Percentiles rank a stretch among this genome's conserved stretches.
Conservation (phyloP, 2,329 filamentous ascomycete species). For the Fusarium sp. region DNA sequence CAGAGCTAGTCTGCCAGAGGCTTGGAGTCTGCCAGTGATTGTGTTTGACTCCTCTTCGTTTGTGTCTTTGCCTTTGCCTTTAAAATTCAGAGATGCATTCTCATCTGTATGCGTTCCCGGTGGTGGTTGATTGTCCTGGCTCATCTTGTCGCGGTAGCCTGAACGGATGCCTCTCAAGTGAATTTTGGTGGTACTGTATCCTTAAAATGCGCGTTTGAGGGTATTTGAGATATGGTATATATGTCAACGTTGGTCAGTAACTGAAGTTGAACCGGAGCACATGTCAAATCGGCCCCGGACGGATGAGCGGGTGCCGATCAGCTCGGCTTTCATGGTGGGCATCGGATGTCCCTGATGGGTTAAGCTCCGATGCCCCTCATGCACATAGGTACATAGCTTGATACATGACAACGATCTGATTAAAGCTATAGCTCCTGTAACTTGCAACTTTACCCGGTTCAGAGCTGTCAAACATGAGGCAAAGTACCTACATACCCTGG, state of each 20-base stretch:
- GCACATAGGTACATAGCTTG: background rate
- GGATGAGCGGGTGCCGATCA: slow-evolving; percentile 46
- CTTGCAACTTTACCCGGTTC: background rate
- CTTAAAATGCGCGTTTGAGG: background rate
- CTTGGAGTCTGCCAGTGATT: slow-evolving; percentile 43
- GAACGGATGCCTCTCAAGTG: background rate
- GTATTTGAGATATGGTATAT: background rate
- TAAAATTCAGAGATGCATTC: slow-evolving; percentile 13
- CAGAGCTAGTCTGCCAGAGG: slow-evolving; percentile 46
- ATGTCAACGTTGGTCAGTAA: background rate
- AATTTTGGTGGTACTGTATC: background rate
- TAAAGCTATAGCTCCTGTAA: background rate
- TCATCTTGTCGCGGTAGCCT: slow-evolving; percentile 28
- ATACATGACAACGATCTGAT: background rate
- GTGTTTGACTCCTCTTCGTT: slow-evolving; percentile 21
- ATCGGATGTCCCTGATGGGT: slow-evolving; percentile 25
- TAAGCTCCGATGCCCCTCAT: slow-evolving; percentile 19
- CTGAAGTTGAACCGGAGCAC: slow-evolving; percentile 27
- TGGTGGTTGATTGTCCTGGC: slow-evolving; percentile 15
- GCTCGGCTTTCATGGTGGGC: slow-evolving; percentile 15
- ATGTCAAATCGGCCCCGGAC: slow-evolving; percentile 33
- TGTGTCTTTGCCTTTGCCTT: slow-evolving; percentile 39
- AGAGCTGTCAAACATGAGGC: background rate
- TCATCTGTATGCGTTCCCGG: slow-evolving; percentile 1
- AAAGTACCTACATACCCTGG: background rate